Evolutionary conservation across 1,284 basidiomycete genomes (phyloP), one percentile per base, ranked within the genome.

Genomic region (Naganishia sp.): DNA sequence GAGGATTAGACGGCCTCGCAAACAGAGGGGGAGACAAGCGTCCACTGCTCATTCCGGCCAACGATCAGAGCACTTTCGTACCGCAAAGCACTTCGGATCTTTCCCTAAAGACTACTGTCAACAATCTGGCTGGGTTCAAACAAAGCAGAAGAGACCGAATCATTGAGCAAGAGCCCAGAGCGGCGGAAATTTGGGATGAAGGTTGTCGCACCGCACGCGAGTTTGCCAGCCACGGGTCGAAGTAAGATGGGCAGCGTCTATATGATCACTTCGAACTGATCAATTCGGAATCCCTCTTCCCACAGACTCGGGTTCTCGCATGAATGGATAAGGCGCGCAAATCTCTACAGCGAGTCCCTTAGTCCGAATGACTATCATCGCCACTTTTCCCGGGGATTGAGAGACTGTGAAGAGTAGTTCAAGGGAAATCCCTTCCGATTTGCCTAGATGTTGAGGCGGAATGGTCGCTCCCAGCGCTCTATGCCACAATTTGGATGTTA

Each of bases 121-220:
- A 33, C n/a, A 28, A 50, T 9, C 60, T 44, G 23, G 23, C 60
- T 15, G 16, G 42, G 31, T 6, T 46, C 21, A 63, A 18, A 5
- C 23, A 10, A 9, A 39, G 23, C 31, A 55, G 53, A 25, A 50
- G 63, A 2, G 43, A 42, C 3, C 16, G 45, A 15, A 11, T 65
- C 36, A 55, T 48, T 21, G n/a, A 25, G 3, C n/a, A 49, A 6
- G 31, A 23, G 18, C 43, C 44, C 13, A 21, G 50, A 9, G 53
- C 54, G 10, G 28, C 56, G 21, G 23, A 49, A n/a, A 49, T 63
- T 16, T 68, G 66, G 66, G 66, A 64, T 16, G 50, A 52, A 50
- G 66, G 66, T 2, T 68, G 66, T 36, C 45, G 54, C 5, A 31
- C 52, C 7, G 66, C 61, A 7, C 42, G 45, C 6, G 43, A 39